A percentile compares a stretch with the other conserved stretches of the same genome.
phyloP scores from a whole-genome alignment of 305 asterid species.

The Rubia peregrina region DNA sequence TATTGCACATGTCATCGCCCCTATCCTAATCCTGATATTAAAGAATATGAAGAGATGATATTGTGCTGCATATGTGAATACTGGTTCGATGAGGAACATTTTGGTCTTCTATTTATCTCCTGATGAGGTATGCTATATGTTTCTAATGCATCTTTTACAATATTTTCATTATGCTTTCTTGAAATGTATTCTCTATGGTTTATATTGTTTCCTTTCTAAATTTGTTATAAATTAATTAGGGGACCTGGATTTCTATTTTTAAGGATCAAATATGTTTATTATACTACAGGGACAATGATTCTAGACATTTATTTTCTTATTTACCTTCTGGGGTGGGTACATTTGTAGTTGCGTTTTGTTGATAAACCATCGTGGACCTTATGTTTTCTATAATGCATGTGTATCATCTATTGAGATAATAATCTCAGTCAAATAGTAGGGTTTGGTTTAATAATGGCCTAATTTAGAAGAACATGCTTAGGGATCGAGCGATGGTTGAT shows the following conservation, averaged over 20 bases:
- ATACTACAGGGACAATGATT: background rate
- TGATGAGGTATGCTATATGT: slow-evolving; percentile 47
- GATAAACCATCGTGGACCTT: background rate
- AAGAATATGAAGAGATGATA: slow-evolving; percentile 85
- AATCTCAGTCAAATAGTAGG: background rate
- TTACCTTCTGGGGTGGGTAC: background rate
- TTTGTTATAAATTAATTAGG: background rate
- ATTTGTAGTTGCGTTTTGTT: background rate
- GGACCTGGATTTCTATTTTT: background rate
- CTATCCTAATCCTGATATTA: slow-evolving; percentile 91
- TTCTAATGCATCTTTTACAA: background rate
- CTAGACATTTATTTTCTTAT: background rate
- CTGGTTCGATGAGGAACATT: slow-evolving; percentile 97
- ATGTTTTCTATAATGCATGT: background rate
- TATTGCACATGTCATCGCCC: slow-evolving; percentile 92
- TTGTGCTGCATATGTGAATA: slow-evolving; percentile 92
- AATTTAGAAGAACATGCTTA: no score
- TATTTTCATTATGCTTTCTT: slow-evolving; percentile 9
- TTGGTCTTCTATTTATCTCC: slow-evolving; percentile 68
- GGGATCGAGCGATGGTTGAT: slow-evolving; percentile 11
- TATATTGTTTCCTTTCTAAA: background rate
- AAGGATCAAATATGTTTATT: background rate
- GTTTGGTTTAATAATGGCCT: background rate
- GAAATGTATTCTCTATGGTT: background rate
- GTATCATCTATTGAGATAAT: background rate